Evolutionary conservation across 1,284 basidiomycete species (phyloP), one percentile per base, ranked within the genome.

Genomic region (Phylloboletellus chloephorus): DNA sequence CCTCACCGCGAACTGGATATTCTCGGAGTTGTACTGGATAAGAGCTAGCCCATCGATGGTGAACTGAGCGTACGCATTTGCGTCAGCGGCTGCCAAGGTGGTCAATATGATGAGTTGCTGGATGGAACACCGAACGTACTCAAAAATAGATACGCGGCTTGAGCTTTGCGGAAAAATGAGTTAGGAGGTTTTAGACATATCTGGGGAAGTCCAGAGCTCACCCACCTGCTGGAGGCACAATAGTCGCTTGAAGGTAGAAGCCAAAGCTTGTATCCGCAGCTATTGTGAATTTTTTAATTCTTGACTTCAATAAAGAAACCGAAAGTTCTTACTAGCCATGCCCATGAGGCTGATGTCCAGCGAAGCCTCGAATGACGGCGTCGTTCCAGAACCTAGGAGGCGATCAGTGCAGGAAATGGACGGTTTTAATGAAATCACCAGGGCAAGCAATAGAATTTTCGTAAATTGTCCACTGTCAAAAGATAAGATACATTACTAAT

Each of bases 191-290:
- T n/a, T n/a, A n/a, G n/a, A n/a, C n/a, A n/a, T n/a, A n/a, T n/a
- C n/a, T n/a, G n/a, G n/a, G n/a, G n/a, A n/a, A n/a, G n/a, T n/a
- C n/a, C n/a, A n/a, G n/a, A n/a, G n/a, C n/a, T 32, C 20, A 32
- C 28, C 16, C 31, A 21, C 59, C 40, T 12, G 48, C 47, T 4
- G 58, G 58, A 23, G 60, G 60, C 3, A 61, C 52, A 12, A 62
- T 41, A 10, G 51, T 54, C 6, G 50, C 58, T 37, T 62, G 50
- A 19, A 62, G 52, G 44, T 61, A 62, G 30, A 53, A 61, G 12
- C 60, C 60, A 29, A 50, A 61, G 19, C 35, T 39, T 10, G 28
- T n/a, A 11, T 40, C 45, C 10, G 40, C 22, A 5, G 25, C 46
- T 50, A 19, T n/a, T n/a, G 21, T 7, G 5, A 26, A 10, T 2